Conservation (phyloP, 129 eudicot species). For the Heracleum sosnowskyi region DNA sequence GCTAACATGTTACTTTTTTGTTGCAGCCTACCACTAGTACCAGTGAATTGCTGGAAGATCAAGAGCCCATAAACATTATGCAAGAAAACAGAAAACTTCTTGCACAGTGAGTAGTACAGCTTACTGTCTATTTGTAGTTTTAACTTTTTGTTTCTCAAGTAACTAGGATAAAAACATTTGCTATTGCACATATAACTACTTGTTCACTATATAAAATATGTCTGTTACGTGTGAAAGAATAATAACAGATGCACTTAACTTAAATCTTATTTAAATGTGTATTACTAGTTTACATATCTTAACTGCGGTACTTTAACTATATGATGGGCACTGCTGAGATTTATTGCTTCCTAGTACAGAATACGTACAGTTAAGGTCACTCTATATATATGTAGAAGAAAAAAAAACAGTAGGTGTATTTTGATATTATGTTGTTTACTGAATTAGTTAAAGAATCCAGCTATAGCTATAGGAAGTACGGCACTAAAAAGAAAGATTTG, state of each 20-base stretch:
- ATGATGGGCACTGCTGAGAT: neutral
- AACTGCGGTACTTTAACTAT: neutral
- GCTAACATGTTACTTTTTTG: constrained; percentile 14
- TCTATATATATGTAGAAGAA: neutral
- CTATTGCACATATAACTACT: neutral
- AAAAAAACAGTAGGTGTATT: neutral
- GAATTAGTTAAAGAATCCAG: neutral
- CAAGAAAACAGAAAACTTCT: constrained; percentile 49
- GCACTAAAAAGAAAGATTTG: neutral
- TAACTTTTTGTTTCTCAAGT: neutral
- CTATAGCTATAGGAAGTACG: neutral
- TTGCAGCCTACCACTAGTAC: constrained; percentile 7
- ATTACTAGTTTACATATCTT: neutral
- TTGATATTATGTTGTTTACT: neutral
- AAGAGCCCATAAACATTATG: constrained; percentile 30
- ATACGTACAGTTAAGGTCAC: neutral
- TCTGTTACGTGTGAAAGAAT: neutral
- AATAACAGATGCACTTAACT: neutral
- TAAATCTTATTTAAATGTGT: neutral
- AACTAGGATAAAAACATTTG: neutral
- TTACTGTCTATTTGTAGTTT: neutral
- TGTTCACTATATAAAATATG: neutral
- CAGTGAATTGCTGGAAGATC: constrained; percentile 24
- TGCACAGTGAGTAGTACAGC: constrained; percentile 30
- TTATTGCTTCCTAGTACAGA: neutral